These are phyloP conservation scores for Beauveria asiatica DNA, from an alignment of 2,329 filamentous ascomycete species.

Conservation along the genomic window DNA sequence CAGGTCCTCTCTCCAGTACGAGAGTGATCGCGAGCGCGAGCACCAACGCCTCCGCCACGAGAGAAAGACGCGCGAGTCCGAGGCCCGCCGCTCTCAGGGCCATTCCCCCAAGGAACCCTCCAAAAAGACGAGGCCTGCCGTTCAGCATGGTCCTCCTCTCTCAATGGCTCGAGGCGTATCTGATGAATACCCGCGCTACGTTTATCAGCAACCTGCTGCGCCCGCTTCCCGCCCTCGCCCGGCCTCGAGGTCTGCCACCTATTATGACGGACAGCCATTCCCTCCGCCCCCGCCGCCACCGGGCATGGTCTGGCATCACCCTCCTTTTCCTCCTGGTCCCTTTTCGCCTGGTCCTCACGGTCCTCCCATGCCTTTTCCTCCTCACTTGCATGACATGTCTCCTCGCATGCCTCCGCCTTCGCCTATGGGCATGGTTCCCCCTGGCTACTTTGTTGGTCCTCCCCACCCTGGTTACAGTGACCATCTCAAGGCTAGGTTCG, in stretches of 20 bases:
- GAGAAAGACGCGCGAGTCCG: slow-evolving; percentile 17
- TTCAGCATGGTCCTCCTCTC: slow-evolving; percentile 26
- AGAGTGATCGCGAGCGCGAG: slow-evolving; percentile 21
- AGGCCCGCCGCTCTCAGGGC: not conserved
- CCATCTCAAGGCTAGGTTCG: slow-evolving; percentile 27
- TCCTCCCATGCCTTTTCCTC: not conserved
- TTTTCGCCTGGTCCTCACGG: slow-evolving; percentile 12
- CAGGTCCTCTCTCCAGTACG: slow-evolving; percentile 16
- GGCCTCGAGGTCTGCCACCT: slow-evolving; percentile 27
- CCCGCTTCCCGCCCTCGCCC: slow-evolving; percentile 25
- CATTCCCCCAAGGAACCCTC: slow-evolving; percentile 17
- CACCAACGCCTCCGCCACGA: slow-evolving; percentile 13
- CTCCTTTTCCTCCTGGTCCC: slow-evolving; percentile 25
- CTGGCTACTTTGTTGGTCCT: slow-evolving; percentile 24
- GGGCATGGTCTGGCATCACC: slow-evolving; percentile 21
- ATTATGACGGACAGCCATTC: slow-evolving; percentile 25
- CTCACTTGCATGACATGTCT: slow-evolving; percentile 1
- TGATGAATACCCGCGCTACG: slow-evolving; percentile 29
- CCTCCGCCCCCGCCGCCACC: slow-evolving; percentile 20
- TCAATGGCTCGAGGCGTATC: slow-evolving; percentile 24
- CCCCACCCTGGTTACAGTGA: slow-evolving; percentile 20
- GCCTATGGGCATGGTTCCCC: slow-evolving; percentile 9
- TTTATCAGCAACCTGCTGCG: slow-evolving; percentile 25
- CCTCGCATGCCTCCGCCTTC: slow-evolving; percentile 15
- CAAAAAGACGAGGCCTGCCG: slow-evolving; percentile 17